A percentile compares a stretch with the other conserved stretches of the same genome.
phyloP scores from a whole-genome alignment of 2,329 filamentous ascomycete species.

The Hymenoscyphus infarciens region DNA sequence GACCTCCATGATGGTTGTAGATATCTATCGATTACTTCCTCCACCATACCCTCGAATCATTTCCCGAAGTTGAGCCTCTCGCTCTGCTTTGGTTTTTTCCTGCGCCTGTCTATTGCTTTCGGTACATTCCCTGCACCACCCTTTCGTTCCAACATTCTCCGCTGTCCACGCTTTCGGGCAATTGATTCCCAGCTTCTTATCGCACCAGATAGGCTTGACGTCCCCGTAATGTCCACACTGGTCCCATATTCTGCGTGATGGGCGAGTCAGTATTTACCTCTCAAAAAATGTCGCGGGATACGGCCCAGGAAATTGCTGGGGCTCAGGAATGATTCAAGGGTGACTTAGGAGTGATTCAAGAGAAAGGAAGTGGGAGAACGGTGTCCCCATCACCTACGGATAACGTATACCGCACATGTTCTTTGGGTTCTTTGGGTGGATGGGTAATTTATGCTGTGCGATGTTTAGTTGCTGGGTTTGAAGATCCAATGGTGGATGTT shows the following conservation, averaged over 20 bases:
- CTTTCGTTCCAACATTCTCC: background rate
- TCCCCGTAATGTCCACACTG: background rate
- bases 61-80: background rate
- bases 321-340: no score
- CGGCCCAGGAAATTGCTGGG: no score
- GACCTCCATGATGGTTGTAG: background rate
- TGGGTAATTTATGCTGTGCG: background rate
- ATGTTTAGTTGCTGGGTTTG: background rate
- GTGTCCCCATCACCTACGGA: no score
- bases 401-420: slow-evolving; percentile 2
- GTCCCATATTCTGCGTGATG: background rate
- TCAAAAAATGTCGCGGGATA: no score
- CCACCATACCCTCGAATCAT: background rate
- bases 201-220: background rate
- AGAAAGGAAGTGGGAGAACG: no score
- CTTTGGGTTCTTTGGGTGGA: background rate
- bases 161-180: background rate
- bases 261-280: no score
- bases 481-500: background rate
- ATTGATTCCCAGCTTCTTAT: background rate
- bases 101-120: background rate
- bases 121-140: background rate
- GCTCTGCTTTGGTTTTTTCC: background rate
- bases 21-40: background rate
- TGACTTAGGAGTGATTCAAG: no score